These are phyloP conservation scores for Niebla homalea DNA, from an alignment of 495 filamentous ascomycete genomes.

Conservation along the genomic window DNA sequence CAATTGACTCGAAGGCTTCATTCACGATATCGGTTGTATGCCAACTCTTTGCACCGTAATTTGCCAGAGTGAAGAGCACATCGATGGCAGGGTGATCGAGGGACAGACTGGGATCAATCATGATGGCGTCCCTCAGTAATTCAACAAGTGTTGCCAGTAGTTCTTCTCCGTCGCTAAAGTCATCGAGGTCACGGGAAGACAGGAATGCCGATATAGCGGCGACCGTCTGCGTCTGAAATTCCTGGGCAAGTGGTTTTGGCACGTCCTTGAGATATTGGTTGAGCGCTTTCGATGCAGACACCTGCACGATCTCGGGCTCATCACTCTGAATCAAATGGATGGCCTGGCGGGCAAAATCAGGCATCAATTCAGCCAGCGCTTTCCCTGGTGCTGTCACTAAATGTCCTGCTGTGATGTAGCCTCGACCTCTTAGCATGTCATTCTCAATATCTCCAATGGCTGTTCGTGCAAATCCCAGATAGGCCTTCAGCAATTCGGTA, in stretches of 20 bases:
- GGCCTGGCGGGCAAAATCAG: slow-evolving; percentile 58
- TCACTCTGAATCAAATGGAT: slow-evolving; percentile 64
- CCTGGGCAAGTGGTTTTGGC: slow-evolving; percentile 35
- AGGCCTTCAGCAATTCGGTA: slow-evolving; percentile 51
- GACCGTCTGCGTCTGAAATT: slow-evolving; percentile 62
- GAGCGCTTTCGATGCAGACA: slow-evolving; percentile 76
- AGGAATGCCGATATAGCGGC: slow-evolving; percentile 65
- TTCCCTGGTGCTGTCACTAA: slow-evolving; percentile 47
- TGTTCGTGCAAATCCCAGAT: slow-evolving; percentile 64
- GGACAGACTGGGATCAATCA: slow-evolving; percentile 58
- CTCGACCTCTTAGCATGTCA: slow-evolving; percentile 66
- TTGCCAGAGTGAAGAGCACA: slow-evolving; percentile 77
- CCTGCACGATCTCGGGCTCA: slow-evolving; percentile 73
- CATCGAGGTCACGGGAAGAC: slow-evolving; percentile 61
- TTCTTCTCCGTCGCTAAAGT: slow-evolving; percentile 76
- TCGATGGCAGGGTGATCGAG: slow-evolving; percentile 62
- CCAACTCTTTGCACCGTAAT: slow-evolving; percentile 76
- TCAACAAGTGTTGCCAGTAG: slow-evolving; percentile 82
- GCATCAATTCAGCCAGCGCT: slow-evolving; percentile 36
- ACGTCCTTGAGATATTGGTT: slow-evolving; percentile 64
- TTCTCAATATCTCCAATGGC: slow-evolving; percentile 50
- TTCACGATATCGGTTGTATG: slow-evolving; percentile 69
- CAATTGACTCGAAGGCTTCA: slow-evolving; percentile 84
- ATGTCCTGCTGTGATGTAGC: slow-evolving; percentile 68
- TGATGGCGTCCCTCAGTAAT: slow-evolving; percentile 70